A percentile compares a stretch with the other conserved stretches of the same genome.
These are phyloP conservation scores for Sanghuangporus weigelae DNA, from an alignment of 1,284 basidiomycete genomes.

Conservation along the genomic window DNA sequence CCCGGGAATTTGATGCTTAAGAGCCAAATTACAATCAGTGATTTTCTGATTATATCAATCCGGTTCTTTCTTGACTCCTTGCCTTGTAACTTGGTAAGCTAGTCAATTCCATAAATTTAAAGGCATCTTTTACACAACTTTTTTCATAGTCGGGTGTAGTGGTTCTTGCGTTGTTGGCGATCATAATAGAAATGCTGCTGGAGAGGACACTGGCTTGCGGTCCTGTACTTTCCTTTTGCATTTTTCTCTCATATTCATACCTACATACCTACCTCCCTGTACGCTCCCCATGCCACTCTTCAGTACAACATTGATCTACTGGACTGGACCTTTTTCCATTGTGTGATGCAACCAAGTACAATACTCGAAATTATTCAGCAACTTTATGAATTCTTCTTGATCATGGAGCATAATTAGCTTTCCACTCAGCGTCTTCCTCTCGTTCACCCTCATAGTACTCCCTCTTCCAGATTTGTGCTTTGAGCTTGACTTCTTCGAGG, in stretches of 20 bases:
- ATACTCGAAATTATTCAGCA: neutral
- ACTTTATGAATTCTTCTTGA: neutral
- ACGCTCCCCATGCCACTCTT: constrained; percentile 9
- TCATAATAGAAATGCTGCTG: constrained; percentile 11
- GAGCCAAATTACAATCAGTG: neutral
- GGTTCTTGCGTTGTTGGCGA: neutral
- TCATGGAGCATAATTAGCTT: constrained; percentile 44
- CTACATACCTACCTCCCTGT: neutral
- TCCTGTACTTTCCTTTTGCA: constrained; percentile 12
- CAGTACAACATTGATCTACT: constrained; percentile 13
- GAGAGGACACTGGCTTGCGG: constrained; percentile 18
- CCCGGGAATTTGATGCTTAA: neutral
- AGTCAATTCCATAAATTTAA: neutral
- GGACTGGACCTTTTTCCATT: neutral
- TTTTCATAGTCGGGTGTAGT: neutral
- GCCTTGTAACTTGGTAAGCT: neutral
- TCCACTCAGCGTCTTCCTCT: constrained; percentile 67
- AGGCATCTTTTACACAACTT: neutral
- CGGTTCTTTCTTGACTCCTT: neutral
- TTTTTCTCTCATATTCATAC: neutral
- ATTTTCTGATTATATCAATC: neutral
- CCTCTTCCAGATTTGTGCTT: constrained; percentile 85
- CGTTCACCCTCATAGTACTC: constrained; percentile 73
- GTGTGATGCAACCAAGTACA: neutral
- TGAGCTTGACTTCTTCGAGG: constrained; percentile 78